Evolutionary conservation across 2,329 filamentous ascomycete species (phyloP), one percentile per base, ranked within the genome.

Genomic region (Penicillium verrucosum): DNA sequence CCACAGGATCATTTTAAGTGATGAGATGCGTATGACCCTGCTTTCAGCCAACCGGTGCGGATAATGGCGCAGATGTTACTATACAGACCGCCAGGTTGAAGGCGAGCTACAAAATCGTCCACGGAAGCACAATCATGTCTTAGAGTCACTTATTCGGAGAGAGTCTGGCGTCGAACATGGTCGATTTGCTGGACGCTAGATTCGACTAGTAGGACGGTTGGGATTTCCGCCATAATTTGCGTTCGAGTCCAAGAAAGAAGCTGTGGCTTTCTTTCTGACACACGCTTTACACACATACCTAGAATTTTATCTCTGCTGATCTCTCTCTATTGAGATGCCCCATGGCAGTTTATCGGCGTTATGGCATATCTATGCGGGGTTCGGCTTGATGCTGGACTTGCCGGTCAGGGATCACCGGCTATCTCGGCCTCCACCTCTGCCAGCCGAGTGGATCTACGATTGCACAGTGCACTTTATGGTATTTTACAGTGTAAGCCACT

Each of bases 11-110:
- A 16, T 36, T 36, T 36, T 36, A 67, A 57, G 27, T 49, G 55
- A 56, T 71, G 69, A 8, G 60, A 49, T 36, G 67, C 66, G 40
- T 61, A 71, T 9, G 60, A 62, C 23, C 69, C 69, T 29, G 65
- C 67, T 56, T 73, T 71, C 32, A 67, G 63, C 70, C 70, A 72
- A 9, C 70, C 70, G 14, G 64, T 68, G 18, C 70, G 64, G 18
- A 71, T 46, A 30, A 73, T 71, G 44, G 69, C 70, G 21, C 60
- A 50, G 51, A 73, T 65, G 5, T 63, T 57, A 18, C 60, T 59
- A 55, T 71, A 72, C 14, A 57, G 46, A 11, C 68, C 67, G 16
- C 64, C 70, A 2, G 69, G 70, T 54, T 59, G 43, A 8, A 73
- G 63, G 5, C 64, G 63, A 48, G 56, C 50, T 47, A 61, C 4